Evolutionary conservation across 2,329 filamentous ascomycete species (phyloP).

Genomic region (Cladosporium sphaerospermum): DNA sequence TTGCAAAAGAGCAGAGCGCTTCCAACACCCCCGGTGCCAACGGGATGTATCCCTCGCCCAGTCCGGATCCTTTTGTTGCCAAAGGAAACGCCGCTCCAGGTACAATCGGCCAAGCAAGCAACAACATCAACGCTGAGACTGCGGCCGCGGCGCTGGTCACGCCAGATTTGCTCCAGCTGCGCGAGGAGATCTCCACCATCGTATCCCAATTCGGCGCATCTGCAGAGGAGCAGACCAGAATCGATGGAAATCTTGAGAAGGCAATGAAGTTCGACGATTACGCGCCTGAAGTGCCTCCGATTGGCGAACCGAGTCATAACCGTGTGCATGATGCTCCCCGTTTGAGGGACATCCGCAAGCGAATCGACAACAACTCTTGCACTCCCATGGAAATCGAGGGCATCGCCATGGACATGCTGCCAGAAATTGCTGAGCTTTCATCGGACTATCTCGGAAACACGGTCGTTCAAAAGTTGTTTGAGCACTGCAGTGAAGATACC

Average conservation of each 20-base stretch:
- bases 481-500: slow-evolving; percentile 84
- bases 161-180: slow-evolving; percentile 69
- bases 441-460: slow-evolving; percentile 98
- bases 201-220: slow-evolving; percentile 82
- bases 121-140: slow-evolving; percentile 38
- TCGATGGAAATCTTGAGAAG: slow-evolving; percentile 65
- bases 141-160: slow-evolving; percentile 56
- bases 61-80: slow-evolving; percentile 69
- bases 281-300: slow-evolving; percentile 76
- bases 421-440: slow-evolving; percentile 88
- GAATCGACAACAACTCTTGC: slow-evolving; percentile 91
- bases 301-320: slow-evolving; percentile 81
- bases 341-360: slow-evolving; percentile 90
- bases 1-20: slow-evolving; percentile 88
- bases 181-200: slow-evolving; percentile 76
- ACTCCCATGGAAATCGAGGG: slow-evolving; percentile 83
- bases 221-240: slow-evolving; percentile 68
- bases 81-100: slow-evolving; percentile 33
- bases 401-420: slow-evolving; percentile 88
- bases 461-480: slow-evolving; percentile 98
- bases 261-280: slow-evolving; percentile 70
- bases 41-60: slow-evolving; percentile 81
- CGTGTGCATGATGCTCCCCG: slow-evolving; percentile 90
- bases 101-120: slow-evolving; percentile 25
- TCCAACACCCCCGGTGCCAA: slow-evolving; percentile 84